Conservation (phyloP, 345 rosid species). For the Gossypioides kirkii region DNA sequence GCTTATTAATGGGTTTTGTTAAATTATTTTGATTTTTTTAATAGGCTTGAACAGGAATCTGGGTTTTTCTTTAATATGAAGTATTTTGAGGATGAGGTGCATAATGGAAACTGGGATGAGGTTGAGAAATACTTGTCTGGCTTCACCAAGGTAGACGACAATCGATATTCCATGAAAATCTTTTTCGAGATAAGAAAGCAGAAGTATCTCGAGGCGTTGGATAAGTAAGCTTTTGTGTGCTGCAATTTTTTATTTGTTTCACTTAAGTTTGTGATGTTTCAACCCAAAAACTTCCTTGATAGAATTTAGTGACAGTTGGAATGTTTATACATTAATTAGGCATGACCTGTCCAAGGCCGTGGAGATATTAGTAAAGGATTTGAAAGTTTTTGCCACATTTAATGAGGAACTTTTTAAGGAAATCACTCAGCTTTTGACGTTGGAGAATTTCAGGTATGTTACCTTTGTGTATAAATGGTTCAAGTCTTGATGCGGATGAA, state of each 20-base stretch:
- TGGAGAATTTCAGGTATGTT: slow-evolving; percentile 80
- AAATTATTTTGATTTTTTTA: slow-evolving; percentile 11
- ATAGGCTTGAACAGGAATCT: slow-evolving; percentile 98
- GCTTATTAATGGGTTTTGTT: slow-evolving; percentile 21
- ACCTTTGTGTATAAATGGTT: neutral
- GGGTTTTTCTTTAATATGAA: slow-evolving; percentile 99
- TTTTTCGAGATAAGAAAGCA: slow-evolving; percentile 99
- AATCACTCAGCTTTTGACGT: slow-evolving; percentile 85
- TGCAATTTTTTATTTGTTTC: neutral
- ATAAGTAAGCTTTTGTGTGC: slow-evolving; percentile 48
- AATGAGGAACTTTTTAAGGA: slow-evolving; percentile 97
- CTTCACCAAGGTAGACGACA: slow-evolving; percentile 95
- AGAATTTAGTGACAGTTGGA: slow-evolving; percentile 7
- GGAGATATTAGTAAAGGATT: slow-evolving; percentile 85
- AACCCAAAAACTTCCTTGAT: neutral
- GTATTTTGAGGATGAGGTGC: slow-evolving; percentile 98
- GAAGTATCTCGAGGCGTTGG: slow-evolving; percentile 98
- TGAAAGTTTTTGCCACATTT: slow-evolving; percentile 94
- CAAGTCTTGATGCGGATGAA: neutral
- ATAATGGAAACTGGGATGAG: slow-evolving; percentile 95
- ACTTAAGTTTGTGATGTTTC: neutral
- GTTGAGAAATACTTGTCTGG: slow-evolving; percentile 98
- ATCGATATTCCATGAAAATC: slow-evolving; percentile 96
- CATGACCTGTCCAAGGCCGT: slow-evolving; percentile 95
- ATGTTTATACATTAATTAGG: slow-evolving; percentile 34